phyloP scores from a whole-genome alignment of 257 asterid genomes.

The Ligustrum vulgare region DNA sequence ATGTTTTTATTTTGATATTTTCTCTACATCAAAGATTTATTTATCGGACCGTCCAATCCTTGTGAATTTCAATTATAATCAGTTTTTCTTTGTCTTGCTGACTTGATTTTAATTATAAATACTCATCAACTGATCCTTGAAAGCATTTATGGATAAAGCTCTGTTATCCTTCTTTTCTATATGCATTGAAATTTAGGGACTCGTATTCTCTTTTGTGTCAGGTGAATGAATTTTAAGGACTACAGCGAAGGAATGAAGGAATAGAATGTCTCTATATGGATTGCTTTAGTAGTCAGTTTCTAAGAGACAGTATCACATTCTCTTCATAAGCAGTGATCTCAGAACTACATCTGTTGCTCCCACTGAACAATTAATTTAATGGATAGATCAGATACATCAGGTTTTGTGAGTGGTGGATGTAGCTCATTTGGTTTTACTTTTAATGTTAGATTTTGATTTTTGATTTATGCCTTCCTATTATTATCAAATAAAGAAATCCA shows the following conservation, averaged over 20 bases:
- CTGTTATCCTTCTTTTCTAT: background rate
- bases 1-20: background rate
- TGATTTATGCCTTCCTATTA: constrained; percentile 31
- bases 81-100: background rate
- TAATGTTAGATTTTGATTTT: constrained; percentile 38
- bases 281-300: background rate
- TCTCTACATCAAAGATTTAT: background rate
- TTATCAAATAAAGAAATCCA: too few relatives aligned
- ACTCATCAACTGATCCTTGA: background rate
- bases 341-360: constrained; percentile 8
- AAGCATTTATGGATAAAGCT: background rate
- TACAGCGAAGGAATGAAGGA: constrained; percentile 21
- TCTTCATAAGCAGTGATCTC: constrained; percentile 2
- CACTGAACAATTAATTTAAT: constrained; percentile 37
- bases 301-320: constrained; percentile 23
- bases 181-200: constrained; percentile 5
- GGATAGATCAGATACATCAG: constrained; percentile 86
- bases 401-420: constrained; percentile 85
- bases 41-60: background rate
- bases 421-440: constrained; percentile 37
- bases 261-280: constrained; percentile 14
- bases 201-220: constrained; percentile 24
- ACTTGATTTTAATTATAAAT: background rate
- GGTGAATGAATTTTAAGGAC: constrained; percentile 38
- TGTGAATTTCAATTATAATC: background rate